Evolutionary conservation across 2,329 filamentous ascomycete genomes (phyloP).

Genomic region (Aspergillus amoenus): DNA sequence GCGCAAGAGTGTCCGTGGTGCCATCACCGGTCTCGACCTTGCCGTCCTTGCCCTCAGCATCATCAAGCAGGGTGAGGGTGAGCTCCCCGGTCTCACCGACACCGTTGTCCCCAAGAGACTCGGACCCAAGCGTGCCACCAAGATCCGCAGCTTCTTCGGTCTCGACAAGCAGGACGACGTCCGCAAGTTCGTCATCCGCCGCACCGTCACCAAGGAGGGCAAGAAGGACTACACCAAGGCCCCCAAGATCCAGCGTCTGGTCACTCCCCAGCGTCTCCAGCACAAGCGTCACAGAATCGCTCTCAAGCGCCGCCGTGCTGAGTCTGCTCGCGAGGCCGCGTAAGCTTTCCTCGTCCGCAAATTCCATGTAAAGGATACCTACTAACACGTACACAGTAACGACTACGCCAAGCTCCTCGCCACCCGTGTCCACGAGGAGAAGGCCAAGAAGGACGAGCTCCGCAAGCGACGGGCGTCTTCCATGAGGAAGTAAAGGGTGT

Average conservation of each 20-base stretch:
- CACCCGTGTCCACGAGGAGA: conserved; percentile 96
- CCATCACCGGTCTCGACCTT: conserved; percentile 96
- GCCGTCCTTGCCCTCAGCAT: conserved; percentile 91
- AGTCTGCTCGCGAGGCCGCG: conserved; percentile 98
- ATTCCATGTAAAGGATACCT: not conserved
- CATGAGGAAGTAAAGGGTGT: conserved; percentile 73
- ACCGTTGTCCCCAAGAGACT: conserved; percentile 98
- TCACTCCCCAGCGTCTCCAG: conserved; percentile 99
- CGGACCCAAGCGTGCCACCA: conserved; percentile 98
- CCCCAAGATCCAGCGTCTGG: conserved; percentile 98
- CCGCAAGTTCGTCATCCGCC: conserved; percentile 99
- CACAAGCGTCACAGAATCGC: conserved; percentile 98
- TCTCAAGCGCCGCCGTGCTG: conserved; percentile 96
- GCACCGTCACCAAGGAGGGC: conserved; percentile 94
- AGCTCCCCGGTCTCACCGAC: conserved; percentile 96
- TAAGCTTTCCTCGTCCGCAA: conserved; percentile 55
- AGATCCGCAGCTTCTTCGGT: conserved; percentile 99
- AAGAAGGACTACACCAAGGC: conserved; percentile 99
- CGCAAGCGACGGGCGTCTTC: conserved; percentile 97
- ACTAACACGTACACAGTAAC: conserved; percentile 58
- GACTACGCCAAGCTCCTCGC: conserved; percentile 95
- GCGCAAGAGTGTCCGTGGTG: conserved; percentile 95
- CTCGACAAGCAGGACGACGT: conserved; percentile 99
- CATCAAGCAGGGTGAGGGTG: conserved; percentile 95
- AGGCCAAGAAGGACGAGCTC: conserved; percentile 87